These are phyloP conservation scores for Periglandula ipomoeae DNA, from an alignment of 2,329 filamentous ascomycete species.

Conservation along the genomic window DNA sequence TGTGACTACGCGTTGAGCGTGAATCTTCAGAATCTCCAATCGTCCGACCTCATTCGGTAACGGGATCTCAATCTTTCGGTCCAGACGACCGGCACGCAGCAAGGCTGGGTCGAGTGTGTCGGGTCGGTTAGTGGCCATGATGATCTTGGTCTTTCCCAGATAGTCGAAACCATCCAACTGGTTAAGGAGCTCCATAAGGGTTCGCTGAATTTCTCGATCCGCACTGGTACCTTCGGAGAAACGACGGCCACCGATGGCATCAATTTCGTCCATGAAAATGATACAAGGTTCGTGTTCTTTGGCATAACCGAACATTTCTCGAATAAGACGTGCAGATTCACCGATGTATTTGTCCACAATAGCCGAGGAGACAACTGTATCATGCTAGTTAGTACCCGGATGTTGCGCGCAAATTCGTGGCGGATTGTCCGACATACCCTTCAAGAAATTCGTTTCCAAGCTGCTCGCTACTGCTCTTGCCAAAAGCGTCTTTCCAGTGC, in stretches of 20 bases:
- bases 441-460: conserved; percentile 95
- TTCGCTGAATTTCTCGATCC: conserved; percentile 96
- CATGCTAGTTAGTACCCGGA: conserved; percentile 12
- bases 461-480: conserved; percentile 93
- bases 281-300: conserved; percentile 99
- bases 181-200: conserved; percentile 96
- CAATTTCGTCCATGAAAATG: conserved; percentile 99
- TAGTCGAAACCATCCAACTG: conserved; percentile 99
- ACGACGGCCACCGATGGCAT: conserved; percentile 91
- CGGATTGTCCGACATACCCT: conserved; percentile 49
- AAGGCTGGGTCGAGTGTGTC: conserved; percentile 92
- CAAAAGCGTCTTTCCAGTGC: conserved; percentile 91
- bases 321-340: conserved; percentile 91
- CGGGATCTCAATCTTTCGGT: conserved; percentile 96
- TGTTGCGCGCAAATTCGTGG: neutral
- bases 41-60: conserved; percentile 94
- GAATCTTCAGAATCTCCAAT: conserved; percentile 96
- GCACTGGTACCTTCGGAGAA: conserved; percentile 97
- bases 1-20: conserved; percentile 73
- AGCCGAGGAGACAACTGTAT: conserved; percentile 84
- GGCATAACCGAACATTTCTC: conserved; percentile 99
- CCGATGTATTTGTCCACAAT: conserved; percentile 99
- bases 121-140: conserved; percentile 98
- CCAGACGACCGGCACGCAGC: conserved; percentile 83
- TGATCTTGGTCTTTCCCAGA: conserved; percentile 98